Evolutionary conservation across 805 yeast genomes (phyloP).

Genomic region (Nakazawaea holstii): DNA sequence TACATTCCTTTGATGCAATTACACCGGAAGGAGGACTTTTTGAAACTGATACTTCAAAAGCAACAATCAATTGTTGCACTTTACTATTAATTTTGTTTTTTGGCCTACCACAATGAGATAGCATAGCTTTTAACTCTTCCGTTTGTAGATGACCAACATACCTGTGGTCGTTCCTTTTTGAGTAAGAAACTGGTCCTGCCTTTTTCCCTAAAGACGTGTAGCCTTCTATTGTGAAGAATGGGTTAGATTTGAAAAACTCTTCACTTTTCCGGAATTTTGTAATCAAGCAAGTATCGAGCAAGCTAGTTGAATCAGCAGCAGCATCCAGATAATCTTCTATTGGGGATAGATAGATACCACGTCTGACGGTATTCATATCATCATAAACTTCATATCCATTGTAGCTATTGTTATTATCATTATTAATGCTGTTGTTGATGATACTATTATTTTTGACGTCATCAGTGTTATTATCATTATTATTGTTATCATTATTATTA

Average conservation of each 20-base stretch:
- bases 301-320: background rate
- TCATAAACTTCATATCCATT: too few relatives aligned
- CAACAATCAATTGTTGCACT: conserved; percentile 1
- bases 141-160: background rate
- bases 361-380: too few relatives aligned
- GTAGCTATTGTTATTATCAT: too few relatives aligned
- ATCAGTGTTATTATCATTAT: too few relatives aligned
- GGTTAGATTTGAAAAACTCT: background rate
- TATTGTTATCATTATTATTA: too few relatives aligned
- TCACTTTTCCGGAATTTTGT: background rate
- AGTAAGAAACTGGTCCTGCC: background rate
- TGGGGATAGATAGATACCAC: too few relatives aligned
- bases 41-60: background rate
- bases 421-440: too few relatives aligned
- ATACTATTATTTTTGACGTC: too few relatives aligned
- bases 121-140: background rate
- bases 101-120: background rate
- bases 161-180: background rate
- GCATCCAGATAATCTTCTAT: too few relatives aligned
- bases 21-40: background rate
- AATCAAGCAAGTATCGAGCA: background rate
- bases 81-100: background rate
- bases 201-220: background rate
- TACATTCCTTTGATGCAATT: too few relatives aligned
- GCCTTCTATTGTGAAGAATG: background rate